Evolutionary conservation across 345 rosid genomes (phyloP), one percentile per base, ranked within the genome.

Genomic region (Gossypium arboreum): DNA sequence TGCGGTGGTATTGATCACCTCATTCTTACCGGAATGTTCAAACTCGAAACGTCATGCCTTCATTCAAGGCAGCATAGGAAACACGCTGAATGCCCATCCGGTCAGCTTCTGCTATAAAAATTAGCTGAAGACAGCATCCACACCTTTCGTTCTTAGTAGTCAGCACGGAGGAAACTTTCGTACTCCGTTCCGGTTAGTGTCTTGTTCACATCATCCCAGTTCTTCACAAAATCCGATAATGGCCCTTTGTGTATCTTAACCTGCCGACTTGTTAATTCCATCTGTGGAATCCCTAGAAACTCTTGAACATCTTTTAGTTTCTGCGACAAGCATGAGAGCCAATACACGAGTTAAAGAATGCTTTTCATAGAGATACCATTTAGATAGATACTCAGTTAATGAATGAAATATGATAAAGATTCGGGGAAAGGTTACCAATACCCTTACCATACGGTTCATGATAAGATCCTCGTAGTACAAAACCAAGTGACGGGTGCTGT

Each of bases 191-290:
- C 97, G 17, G 82, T 84, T 76, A 93, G 80, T 4, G 91, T 84
- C 75, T 71, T 83, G 84, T 83, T 84, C 45, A 95, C 85, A 66
- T 95, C 96, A 77, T 90, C 92, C 97, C 97, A 95, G 74, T 95
- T 95, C 84, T 81, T 77, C 55, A 95, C 77, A 44, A 86, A 91
- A 55, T 83, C 92, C 0, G 96, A 84, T 51, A 95, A 79, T 7
- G 88, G 80, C 63, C 98, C 99, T 75, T 83, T 85, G 78, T 95
- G 99, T 83, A 95, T 95, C 48, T 95, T 95, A 64, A 95, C 93
- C 69, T 95, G 99, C 34, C 89, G 92, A 75, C 98, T 95, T 3
- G 74, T 84, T 74, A 95, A 77, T 56, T 86, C 75, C 89, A 84
- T 84, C 70, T 41, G 59, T 0, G 98, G 98, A 43, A 95, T 83